phyloP scores from a whole-genome alignment of 73 alveolate species.

The Halteria grandinella region DNA sequence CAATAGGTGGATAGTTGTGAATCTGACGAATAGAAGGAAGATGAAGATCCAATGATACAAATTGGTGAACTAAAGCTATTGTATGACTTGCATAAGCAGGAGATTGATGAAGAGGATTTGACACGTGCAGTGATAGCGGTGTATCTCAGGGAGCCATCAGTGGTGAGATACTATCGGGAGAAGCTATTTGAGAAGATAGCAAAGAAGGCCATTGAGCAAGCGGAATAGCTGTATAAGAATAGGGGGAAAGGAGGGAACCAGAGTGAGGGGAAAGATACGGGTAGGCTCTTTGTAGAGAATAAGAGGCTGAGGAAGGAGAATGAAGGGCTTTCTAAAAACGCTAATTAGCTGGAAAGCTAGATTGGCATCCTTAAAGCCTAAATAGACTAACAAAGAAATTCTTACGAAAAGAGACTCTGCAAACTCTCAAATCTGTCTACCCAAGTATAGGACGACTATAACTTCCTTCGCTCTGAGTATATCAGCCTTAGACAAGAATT shows the following conservation, averaged over 20 bases:
- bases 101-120: background rate
- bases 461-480: too few species aligned
- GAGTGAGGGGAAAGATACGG: background rate
- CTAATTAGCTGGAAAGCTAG: background rate
- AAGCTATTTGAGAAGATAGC: slow-evolving; percentile 26
- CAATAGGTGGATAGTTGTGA: background rate
- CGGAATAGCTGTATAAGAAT: slow-evolving; percentile 25
- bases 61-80: slow-evolving; percentile 17
- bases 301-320: slow-evolving; percentile 8
- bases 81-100: slow-evolving; percentile 23
- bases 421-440: background rate
- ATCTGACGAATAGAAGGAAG: background rate
- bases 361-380: background rate
- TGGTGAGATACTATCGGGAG: slow-evolving; percentile 12
- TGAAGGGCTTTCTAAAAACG: background rate
- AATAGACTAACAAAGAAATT: background rate
- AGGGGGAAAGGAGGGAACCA: too few species aligned
- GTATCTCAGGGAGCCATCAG: slow-evolving; percentile 13
- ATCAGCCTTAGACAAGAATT: background rate
- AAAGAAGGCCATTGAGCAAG: slow-evolving; percentile 20
- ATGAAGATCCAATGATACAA: slow-evolving; percentile 1
- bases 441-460: too few species aligned
- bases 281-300: slow-evolving; percentile 20
- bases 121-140: background rate
- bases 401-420: background rate